A percentile compares a stretch with the other conserved stretches of the same genome.
These are phyloP conservation scores for Clarireedia paspali DNA, from an alignment of 2,329 filamentous ascomycete species.

Conservation along the genomic window DNA sequence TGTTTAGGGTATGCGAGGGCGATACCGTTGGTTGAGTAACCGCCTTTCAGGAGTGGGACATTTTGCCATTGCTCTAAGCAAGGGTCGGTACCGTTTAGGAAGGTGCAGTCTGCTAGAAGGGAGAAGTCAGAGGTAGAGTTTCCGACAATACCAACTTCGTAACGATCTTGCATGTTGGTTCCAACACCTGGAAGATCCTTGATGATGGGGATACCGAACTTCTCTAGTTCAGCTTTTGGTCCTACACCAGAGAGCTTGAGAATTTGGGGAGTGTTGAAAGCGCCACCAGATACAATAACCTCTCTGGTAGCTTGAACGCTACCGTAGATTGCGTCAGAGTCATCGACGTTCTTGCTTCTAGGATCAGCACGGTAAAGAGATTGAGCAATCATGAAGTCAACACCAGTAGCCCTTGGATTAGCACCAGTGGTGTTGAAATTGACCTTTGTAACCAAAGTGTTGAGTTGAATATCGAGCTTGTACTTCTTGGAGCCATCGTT, in stretches of 20 bases:
- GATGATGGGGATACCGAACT: constrained; percentile 41
- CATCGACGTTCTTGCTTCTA: neutral
- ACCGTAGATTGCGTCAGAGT: constrained; percentile 4
- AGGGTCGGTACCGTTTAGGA: constrained; percentile 29
- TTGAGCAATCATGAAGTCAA: constrained; percentile 36
- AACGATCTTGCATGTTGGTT: constrained; percentile 47
- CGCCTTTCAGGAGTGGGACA: neutral
- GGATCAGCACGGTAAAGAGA: constrained; percentile 19
- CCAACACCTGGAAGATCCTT: constrained; percentile 56
- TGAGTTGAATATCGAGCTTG: constrained; percentile 16
- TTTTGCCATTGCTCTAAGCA: constrained; percentile 28
- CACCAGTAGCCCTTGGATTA: constrained; percentile 32
- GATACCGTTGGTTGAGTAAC: neutral
- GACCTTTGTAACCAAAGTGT: constrained; percentile 34
- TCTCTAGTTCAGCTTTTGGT: constrained; percentile 30
- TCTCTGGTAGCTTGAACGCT: constrained; percentile 24
- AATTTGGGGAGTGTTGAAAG: constrained; percentile 38
- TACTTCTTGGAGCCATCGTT: constrained; percentile 17
- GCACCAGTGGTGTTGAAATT: constrained; percentile 29
- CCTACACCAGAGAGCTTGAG: constrained; percentile 39
- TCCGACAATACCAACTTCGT: constrained; percentile 40
- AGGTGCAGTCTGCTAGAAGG: constrained; percentile 30
- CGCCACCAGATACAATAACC: constrained; percentile 40
- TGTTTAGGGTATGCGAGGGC: neutral
- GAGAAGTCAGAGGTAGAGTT: constrained; percentile 34